Percentiles rank a stretch among this genome's conserved stretches.
Evolutionary conservation across 768 basidiomycete species (phyloP).

Genomic region (Russula sp.): DNA sequence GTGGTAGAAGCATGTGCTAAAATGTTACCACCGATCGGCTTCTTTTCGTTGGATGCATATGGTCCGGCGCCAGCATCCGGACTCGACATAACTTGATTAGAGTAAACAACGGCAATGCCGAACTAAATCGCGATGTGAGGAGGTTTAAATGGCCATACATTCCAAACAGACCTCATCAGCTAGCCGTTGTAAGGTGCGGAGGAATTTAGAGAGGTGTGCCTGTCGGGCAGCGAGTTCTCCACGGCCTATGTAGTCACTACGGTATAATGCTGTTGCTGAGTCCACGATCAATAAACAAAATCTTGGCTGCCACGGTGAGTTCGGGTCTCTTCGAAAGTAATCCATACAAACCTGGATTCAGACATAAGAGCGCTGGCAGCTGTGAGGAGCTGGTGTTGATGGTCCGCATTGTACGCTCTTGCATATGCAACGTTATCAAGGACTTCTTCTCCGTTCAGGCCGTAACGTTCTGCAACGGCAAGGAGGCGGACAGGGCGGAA

Average conservation of each 20-base stretch:
- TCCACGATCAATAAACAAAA: constrained; percentile 97
- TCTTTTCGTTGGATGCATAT: constrained; percentile 89
- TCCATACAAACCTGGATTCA: constrained; percentile 75
- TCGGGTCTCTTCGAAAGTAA: constrained; percentile 15
- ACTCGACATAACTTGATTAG: constrained; percentile 99
- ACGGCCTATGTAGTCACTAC: constrained; percentile 93
- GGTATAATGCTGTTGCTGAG: constrained; percentile 92
- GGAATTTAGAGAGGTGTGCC: constrained; percentile 92
- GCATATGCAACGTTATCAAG: constrained; percentile 98
- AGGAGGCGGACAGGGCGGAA: constrained; percentile 95
- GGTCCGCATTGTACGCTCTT: constrained; percentile 97
- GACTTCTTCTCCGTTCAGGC: constrained; percentile 97
- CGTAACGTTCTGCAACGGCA: constrained; percentile 92
- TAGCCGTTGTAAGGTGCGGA: constrained; percentile 86
- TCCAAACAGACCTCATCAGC: constrained; percentile 81
- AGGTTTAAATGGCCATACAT: not conserved
- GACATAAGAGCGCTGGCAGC: constrained; percentile 98
- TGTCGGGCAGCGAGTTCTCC: constrained; percentile 95
- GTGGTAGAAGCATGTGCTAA: constrained; percentile 99
- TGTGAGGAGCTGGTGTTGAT: constrained; percentile 85
- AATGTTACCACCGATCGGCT: constrained; percentile 98
- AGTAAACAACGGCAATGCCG: constrained; percentile 95
- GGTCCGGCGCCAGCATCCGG: constrained; percentile 92
- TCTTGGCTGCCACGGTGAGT: constrained; percentile 44
- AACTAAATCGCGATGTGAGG: constrained; percentile 54